Evolutionary conservation across 2,329 filamentous ascomycete species (phyloP).

Genomic region (Claviceps spartinae): DNA sequence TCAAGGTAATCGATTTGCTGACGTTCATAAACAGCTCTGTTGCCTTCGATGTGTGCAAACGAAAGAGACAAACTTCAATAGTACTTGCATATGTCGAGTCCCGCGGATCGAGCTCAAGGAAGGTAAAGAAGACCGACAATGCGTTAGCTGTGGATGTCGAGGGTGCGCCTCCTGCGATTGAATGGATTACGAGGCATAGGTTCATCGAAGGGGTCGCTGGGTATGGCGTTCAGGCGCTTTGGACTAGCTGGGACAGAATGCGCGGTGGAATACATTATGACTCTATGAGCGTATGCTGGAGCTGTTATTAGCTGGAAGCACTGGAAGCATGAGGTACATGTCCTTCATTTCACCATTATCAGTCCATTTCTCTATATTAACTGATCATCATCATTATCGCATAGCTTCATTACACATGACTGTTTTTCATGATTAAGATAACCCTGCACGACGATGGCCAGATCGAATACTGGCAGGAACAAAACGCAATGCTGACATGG

Average conservation of each 20-base stretch:
- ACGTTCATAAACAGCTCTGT: conserved; percentile 49
- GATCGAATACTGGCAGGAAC: conserved; percentile 55
- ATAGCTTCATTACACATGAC: conserved; percentile 8
- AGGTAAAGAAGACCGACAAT: conserved; percentile 69
- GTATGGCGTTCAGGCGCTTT: conserved; percentile 9
- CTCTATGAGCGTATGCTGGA: neutral
- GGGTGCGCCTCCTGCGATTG: conserved; percentile 81
- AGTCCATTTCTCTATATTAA: conserved; percentile 15
- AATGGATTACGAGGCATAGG: conserved; percentile 5
- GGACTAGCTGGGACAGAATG: neutral
- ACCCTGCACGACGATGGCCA: conserved; percentile 42
- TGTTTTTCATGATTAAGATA: conserved; percentile 30
- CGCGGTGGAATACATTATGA: neutral
- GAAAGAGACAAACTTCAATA: conserved; percentile 99
- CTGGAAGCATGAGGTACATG: conserved; percentile 20
- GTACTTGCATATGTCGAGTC: conserved; percentile 92
- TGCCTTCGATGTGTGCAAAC: conserved; percentile 94
- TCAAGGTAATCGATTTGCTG: neutral
- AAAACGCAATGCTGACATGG: conserved; percentile 61
- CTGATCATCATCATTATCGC: conserved; percentile 17
- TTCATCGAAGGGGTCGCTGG: neutral
- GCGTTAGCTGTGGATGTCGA: conserved; percentile 86
- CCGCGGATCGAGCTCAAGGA: conserved; percentile 83
- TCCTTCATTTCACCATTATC: conserved; percentile 19
- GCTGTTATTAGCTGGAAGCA: neutral